phyloP scores from a whole-genome alignment of 2,329 filamentous ascomycete genomes.

The Pseudocercospora cruenta region DNA sequence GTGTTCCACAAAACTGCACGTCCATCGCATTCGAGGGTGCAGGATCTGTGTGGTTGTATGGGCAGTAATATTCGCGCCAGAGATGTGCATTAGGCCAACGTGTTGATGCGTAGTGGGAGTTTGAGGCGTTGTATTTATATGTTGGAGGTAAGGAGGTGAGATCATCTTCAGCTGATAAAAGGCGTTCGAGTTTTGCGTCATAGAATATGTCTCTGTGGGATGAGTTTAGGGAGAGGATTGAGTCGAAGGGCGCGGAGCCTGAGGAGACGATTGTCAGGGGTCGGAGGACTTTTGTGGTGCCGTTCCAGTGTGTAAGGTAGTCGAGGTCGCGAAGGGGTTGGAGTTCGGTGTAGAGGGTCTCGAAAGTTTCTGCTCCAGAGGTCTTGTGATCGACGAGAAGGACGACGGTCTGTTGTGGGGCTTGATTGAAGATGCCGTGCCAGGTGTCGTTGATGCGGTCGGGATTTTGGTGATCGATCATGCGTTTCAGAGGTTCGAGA shows the following conservation, averaged over 20 bases:
- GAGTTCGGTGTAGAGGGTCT: constrained; percentile 58
- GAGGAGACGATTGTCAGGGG: constrained; percentile 18
- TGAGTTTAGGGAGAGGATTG: constrained; percentile 52
- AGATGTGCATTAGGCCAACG: constrained; percentile 58
- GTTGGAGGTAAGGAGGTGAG: constrained; percentile 33
- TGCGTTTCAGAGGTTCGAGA: constrained; percentile 58
- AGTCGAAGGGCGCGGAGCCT: constrained; percentile 63
- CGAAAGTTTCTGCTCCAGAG: constrained; percentile 55
- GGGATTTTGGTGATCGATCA: constrained; percentile 51
- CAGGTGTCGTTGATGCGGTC: constrained; percentile 46
- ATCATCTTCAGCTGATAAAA: constrained; percentile 27
- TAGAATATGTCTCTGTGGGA: constrained; percentile 61
- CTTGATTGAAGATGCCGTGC: constrained; percentile 56
- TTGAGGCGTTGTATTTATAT: constrained; percentile 54
- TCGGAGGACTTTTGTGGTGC: constrained; percentile 52
- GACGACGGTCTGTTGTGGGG: constrained; percentile 50
- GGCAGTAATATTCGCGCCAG: constrained; percentile 42
- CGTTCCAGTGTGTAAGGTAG: constrained; percentile 54
- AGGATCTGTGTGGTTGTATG: constrained; percentile 52
- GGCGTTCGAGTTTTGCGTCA: constrained; percentile 63
- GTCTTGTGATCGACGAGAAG: constrained; percentile 73
- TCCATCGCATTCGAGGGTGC: constrained; percentile 19
- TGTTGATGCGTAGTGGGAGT: constrained; percentile 69
- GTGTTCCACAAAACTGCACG: neutral
- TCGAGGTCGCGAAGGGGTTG: constrained; percentile 60